Evolutionary conservation across 2,329 filamentous ascomycete species (phyloP), one percentile per base, ranked within the genome.

Genomic region (Drechmeria coniospora): DNA sequence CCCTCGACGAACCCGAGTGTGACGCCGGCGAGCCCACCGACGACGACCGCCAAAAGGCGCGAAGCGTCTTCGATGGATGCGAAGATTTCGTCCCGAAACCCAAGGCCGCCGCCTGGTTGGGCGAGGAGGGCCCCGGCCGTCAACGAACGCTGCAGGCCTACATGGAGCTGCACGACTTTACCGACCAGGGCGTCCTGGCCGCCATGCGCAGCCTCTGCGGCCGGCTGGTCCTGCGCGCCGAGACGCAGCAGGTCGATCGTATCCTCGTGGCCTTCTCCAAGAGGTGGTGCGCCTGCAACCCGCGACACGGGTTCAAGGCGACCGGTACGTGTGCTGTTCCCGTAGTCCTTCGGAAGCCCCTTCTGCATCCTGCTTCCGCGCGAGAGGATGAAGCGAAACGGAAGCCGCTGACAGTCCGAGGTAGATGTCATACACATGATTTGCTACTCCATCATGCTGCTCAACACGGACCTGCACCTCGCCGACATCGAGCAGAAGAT

Each of bases 401-500:
- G 41, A 63, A 37, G 14, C 9, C 6, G 35, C 19, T n/a, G n/a
- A n/a, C n/a, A n/a, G n/a, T n/a, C n/a, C n/a, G n/a, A n/a, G n/a
- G n/a, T 26, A 79, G 87, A 95, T 57, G 79, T 95, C 26, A 86
- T 98, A 12, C 87, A 98, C 50, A 94, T 86, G 15, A 92, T 95
- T 37, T 92, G 83, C 55, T 98, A 95, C 53, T 94, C 90, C 1
- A 74, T 98, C 37, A 76, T 98, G 46, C 65, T 98, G 8, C 66
- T 98, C 36, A 98, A 98, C 45, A 98, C 90, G 19, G 90, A 98
- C 57, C 62, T 98, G 31, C 87, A 98, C 45, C 54, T 95, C 45
- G 90, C 87, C 32, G 86, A 95, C 46, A 93, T 95, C 41, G 84
- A 92, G 35, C 74, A 80, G 42, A 92, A 92, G 59, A 98, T 98